Conservation (phyloP, 73 alveolate species). For the Uronychia setigera region DNA sequence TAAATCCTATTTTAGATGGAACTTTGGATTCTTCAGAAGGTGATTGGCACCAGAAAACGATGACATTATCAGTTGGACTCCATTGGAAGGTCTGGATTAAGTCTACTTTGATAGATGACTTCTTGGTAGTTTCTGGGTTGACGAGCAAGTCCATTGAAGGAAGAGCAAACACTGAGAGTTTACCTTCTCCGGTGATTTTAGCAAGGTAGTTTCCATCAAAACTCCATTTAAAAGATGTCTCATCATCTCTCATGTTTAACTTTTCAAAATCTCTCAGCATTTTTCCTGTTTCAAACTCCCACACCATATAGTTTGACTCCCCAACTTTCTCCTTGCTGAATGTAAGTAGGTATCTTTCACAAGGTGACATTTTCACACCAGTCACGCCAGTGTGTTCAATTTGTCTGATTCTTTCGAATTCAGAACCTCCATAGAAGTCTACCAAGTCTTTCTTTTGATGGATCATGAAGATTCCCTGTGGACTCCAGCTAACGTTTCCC, state of each 20-base stretch:
- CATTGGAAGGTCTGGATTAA: slow-evolving; percentile 46
- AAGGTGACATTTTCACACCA: slow-evolving; percentile 52
- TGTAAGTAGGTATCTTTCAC: slow-evolving; percentile 50
- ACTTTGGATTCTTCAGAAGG: slow-evolving; percentile 4
- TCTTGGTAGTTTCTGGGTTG: slow-evolving; percentile 31
- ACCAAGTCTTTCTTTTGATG: slow-evolving; percentile 48
- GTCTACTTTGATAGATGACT: slow-evolving; percentile 52
- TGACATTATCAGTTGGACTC: slow-evolving; percentile 61
- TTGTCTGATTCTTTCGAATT: slow-evolving; percentile 46
- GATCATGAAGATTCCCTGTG: slow-evolving; percentile 55
- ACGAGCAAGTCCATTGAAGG: slow-evolving; percentile 53
- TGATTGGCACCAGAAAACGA: slow-evolving; percentile 36
- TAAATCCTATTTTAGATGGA: slow-evolving; percentile 50
- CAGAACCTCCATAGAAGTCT: slow-evolving; percentile 57
- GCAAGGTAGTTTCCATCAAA: slow-evolving; percentile 59
- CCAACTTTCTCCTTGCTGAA: slow-evolving; percentile 33
- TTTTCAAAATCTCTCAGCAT: slow-evolving; percentile 44
- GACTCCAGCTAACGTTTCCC: slow-evolving; percentile 34
- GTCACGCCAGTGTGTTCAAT: slow-evolving; percentile 56
- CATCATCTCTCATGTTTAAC: slow-evolving; percentile 4
- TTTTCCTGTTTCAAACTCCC: slow-evolving; percentile 51
- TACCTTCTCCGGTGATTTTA: slow-evolving; percentile 31
- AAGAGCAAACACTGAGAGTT: slow-evolving; percentile 39
- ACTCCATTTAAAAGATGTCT: slow-evolving; percentile 41
- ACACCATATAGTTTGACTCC: slow-evolving; percentile 37